Evolutionary conservation across 2,329 filamentous ascomycete genomes (phyloP).

Genomic region (Penicillium rolfsii): DNA sequence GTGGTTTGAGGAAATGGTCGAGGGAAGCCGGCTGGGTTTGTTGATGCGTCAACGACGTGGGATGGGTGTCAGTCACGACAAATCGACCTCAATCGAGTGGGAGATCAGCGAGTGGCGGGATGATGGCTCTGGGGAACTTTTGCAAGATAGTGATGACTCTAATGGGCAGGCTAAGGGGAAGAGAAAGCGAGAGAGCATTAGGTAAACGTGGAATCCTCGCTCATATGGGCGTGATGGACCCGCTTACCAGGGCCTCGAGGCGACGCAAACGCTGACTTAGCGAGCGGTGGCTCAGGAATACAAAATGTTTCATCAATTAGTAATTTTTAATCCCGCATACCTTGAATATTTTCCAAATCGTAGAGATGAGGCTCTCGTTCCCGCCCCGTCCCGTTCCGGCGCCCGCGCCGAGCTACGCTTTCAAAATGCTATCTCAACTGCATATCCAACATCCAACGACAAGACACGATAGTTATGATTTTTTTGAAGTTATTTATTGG

Average conservation of each 20-base stretch:
- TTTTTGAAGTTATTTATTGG: background rate
- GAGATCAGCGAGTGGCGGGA: slow-evolving; percentile 76
- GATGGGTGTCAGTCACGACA: slow-evolving; percentile 64
- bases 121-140: slow-evolving; percentile 41
- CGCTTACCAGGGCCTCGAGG: background rate
- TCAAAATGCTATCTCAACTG: background rate
- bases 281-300: background rate
- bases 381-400: background rate
- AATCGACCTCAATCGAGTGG: slow-evolving; percentile 73
- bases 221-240: slow-evolving; percentile 22
- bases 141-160: slow-evolving; percentile 27
- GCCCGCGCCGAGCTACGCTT: background rate
- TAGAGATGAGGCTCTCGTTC: background rate
- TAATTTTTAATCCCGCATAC: background rate
- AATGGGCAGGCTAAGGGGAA: slow-evolving; percentile 31
- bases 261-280: background rate
- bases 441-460: background rate
- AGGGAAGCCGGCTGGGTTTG: slow-evolving; percentile 72
- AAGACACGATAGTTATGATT: background rate
- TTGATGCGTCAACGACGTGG: slow-evolving; percentile 64
- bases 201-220: slow-evolving; percentile 12
- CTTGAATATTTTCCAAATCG: background rate
- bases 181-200: slow-evolving; percentile 37
- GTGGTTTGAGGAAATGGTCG: slow-evolving; percentile 83
- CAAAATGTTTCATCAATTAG: background rate